phyloP scores from a whole-genome alignment of 495 filamentous ascomycete species.

The Hypoxylon rickii region DNA sequence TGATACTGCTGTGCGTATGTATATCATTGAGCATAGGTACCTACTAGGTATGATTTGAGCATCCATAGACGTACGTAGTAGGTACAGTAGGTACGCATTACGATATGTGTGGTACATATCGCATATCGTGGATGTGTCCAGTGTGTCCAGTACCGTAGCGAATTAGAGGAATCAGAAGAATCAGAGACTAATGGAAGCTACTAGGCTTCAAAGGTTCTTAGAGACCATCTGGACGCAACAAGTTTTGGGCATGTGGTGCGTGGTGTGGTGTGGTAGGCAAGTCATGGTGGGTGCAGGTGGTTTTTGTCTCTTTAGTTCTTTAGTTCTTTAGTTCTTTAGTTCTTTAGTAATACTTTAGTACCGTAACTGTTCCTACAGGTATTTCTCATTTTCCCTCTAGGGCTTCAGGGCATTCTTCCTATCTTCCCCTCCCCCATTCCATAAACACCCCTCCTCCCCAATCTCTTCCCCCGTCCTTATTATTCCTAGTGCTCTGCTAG shows the following conservation, averaged over 20 bases:
- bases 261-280: constrained; percentile 25
- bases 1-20: background rate
- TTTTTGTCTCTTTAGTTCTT: constrained; percentile 1
- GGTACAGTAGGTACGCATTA: too few species aligned
- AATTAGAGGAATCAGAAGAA: too few species aligned
- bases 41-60: too few species aligned
- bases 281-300: background rate
- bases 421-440: constrained; percentile 9
- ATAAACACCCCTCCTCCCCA: constrained; percentile 15
- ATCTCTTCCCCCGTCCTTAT: constrained; percentile 7
- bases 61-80: too few species aligned
- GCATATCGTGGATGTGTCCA: too few species aligned
- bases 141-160: too few species aligned
- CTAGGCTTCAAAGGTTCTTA: constrained; percentile 4
- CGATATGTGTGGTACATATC: too few species aligned
- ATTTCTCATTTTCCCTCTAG: too few species aligned
- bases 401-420: background rate
- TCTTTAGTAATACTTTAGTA: too few species aligned
- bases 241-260: constrained; percentile 27
- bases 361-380: too few species aligned
- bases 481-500: too few species aligned
- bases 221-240: constrained; percentile 5
- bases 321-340: background rate
- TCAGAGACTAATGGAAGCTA: constrained; percentile 3
- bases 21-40: background rate